Percentiles rank a stretch among this genome's conserved stretches.
Conservation (phyloP, 1,284 basidiomycete species). For the Moesziomyces antarcticus region DNA sequence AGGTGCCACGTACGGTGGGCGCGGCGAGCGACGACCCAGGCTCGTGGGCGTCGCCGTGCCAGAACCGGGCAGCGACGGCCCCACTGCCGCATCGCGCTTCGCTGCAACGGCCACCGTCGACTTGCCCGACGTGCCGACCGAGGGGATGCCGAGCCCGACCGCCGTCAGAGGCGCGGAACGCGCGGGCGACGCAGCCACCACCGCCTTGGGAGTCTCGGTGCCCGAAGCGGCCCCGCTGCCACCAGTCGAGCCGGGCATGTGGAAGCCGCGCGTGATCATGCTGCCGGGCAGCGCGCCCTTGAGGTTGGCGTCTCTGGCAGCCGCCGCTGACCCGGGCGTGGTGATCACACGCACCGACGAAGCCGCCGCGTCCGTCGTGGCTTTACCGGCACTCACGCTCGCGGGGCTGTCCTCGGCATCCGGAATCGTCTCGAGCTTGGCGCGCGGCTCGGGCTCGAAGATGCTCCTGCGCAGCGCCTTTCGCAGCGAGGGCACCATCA, state of each 20-base stretch:
- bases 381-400: slow-evolving; percentile 18
- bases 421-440: slow-evolving; percentile 43
- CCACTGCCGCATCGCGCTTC: slow-evolving; percentile 24
- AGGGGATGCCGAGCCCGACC: slow-evolving; percentile 21
- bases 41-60: slow-evolving; percentile 41
- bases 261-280: slow-evolving; percentile 47
- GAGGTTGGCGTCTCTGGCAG: slow-evolving; percentile 12
- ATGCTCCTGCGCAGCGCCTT: slow-evolving; percentile 52
- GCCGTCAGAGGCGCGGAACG: slow-evolving; percentile 3
- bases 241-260: slow-evolving; percentile 17
- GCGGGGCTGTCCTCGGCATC: slow-evolving; percentile 37
- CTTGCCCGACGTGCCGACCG: slow-evolving; percentile 17
- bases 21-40: slow-evolving; percentile 52
- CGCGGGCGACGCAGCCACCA: slow-evolving; percentile 1
- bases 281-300: slow-evolving; percentile 44
- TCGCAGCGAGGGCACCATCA: slow-evolving; percentile 63
- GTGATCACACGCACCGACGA: slow-evolving; percentile 6
- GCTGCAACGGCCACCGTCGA: slow-evolving; percentile 6
- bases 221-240: not conserved
- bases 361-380: not conserved
- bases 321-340: not conserved
- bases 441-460: slow-evolving; percentile 26
- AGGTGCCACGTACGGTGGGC: slow-evolving; percentile 57
- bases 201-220: slow-evolving; percentile 10
- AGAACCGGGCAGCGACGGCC: slow-evolving; percentile 25